Evolutionary conservation across 139 green algal genomes (phyloP).

Genomic region (Choricystis sp.): DNA sequence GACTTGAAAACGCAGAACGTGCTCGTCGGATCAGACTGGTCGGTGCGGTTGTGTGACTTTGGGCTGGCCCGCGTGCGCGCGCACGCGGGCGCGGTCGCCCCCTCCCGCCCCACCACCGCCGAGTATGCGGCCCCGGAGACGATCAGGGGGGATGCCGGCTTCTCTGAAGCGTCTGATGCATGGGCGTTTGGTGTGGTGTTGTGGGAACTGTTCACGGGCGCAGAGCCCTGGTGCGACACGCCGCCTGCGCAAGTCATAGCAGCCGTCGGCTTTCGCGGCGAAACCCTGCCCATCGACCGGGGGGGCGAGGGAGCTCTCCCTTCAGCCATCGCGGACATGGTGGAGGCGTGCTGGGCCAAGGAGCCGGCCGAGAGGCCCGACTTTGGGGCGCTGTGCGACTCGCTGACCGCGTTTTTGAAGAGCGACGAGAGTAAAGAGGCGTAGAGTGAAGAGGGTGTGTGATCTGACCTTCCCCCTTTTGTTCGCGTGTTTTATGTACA

Average conservation of each 20-base stretch:
- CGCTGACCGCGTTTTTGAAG: constrained; percentile 6
- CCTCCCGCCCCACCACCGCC: constrained; percentile 55
- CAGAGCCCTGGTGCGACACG: constrained; percentile 70
- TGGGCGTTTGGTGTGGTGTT: constrained; percentile 78
- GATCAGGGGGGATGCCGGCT: constrained; percentile 19
- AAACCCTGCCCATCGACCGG: constrained; percentile 48
- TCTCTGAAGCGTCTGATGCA: constrained; percentile 73
- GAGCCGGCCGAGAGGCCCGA: constrained; percentile 29
- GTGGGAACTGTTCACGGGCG: constrained; percentile 72
- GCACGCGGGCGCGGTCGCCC: constrained; percentile 42
- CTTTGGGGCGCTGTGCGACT: constrained; percentile 32
- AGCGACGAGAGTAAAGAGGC: not conserved
- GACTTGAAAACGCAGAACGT: constrained; percentile 58
- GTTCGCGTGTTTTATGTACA: not conserved
- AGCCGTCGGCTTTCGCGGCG: constrained; percentile 60
- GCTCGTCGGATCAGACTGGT: constrained; percentile 74
- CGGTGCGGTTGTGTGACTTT: constrained; percentile 84
- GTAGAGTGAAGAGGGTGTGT: not conserved
- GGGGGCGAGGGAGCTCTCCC: too few relatives aligned
- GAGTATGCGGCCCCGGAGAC: constrained; percentile 89
- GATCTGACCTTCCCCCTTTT: not conserved
- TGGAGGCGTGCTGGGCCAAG: constrained; percentile 43
- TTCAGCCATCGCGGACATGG: constrained; percentile 32
- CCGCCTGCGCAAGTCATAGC: constrained; percentile 81
- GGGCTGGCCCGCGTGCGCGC: constrained; percentile 53